A percentile compares a stretch with the other conserved stretches of the same genome.
phyloP scores from a whole-genome alignment of 176 grass and related monocot species.

The Oryza australiensis region DNA sequence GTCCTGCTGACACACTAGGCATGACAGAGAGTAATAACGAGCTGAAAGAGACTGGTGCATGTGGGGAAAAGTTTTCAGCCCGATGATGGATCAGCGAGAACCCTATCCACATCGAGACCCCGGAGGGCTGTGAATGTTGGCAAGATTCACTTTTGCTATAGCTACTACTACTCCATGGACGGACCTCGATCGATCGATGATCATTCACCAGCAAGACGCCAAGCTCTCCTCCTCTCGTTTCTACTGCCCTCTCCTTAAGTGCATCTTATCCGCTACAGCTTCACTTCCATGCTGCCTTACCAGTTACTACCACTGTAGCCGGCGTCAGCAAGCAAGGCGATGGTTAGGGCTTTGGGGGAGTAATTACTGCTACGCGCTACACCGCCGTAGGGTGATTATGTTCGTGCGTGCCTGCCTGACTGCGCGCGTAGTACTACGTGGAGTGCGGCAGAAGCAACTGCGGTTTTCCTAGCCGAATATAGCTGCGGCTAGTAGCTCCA shows the following conservation, averaged over 20 bases:
- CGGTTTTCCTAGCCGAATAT: not conserved
- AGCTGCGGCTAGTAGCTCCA: not conserved
- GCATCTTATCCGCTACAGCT: not conserved
- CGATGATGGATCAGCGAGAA: not conserved
- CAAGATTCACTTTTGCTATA: not conserved
- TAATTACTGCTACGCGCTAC: not conserved
- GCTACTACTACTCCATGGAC: not conserved
- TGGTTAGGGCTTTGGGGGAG: not conserved
- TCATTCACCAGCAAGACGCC: conserved; percentile 1
- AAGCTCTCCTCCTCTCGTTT: not conserved
- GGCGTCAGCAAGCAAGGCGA: not conserved
- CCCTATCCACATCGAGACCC: conserved; percentile 17
- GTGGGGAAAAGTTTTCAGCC: not conserved
- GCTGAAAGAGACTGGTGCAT: not conserved
- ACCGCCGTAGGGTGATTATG: not conserved
- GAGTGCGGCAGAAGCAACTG: conserved; percentile 38
- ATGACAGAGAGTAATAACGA: not conserved
- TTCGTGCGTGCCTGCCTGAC: not conserved
- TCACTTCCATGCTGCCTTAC: not conserved
- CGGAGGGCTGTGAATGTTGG: not conserved
- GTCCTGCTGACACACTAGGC: not conserved
- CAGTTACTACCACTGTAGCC: not conserved
- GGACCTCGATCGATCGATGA: not conserved
- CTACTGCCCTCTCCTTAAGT: too few species aligned
- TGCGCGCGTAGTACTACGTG: not conserved